These are phyloP conservation scores for Kokia cookei DNA, from an alignment of 441 rosid genomes.

Conservation along the genomic window DNA sequence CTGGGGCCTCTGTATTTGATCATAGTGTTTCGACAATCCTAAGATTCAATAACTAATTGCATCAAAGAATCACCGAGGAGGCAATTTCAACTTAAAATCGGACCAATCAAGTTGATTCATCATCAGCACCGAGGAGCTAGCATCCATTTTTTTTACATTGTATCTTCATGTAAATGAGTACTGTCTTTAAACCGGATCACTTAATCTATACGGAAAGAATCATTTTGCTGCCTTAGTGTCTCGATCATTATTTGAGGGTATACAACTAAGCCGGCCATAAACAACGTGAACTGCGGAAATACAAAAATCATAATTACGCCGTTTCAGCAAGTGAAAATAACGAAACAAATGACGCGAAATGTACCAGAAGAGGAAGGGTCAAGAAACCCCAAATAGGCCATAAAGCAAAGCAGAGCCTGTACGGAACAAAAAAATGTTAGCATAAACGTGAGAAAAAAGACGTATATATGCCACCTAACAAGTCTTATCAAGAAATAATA, in stretches of 20 bases:
- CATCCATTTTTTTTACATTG: constrained; percentile 11
- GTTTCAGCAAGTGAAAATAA: not conserved
- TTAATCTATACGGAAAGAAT: constrained; percentile 72
- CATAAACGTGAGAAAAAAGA: constrained; percentile 4
- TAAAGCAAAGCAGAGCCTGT: constrained; percentile 74
- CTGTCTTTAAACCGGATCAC: constrained; percentile 13
- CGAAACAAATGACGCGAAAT: not conserved
- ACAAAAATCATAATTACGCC: constrained; percentile 15
- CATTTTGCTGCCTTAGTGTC: constrained; percentile 61
- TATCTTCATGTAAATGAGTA: constrained; percentile 25
- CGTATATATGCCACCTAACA: not conserved
- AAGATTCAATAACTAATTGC: not conserved
- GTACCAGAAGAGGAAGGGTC: constrained; percentile 96
- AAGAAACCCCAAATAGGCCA: constrained; percentile 98
- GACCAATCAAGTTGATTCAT: constrained; percentile 9
- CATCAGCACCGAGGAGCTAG: constrained; percentile 5
- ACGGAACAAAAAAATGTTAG: constrained; percentile 8
- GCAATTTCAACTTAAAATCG: not conserved
- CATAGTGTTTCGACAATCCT: not conserved
- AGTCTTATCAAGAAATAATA: constrained; percentile 6
- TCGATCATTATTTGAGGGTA: constrained; percentile 71
- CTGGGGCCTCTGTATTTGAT: not conserved
- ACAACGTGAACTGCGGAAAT: constrained; percentile 82
- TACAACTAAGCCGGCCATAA: constrained; percentile 88
- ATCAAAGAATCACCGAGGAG: not conserved